Evolutionary conservation across 169 alveolate genomes (phyloP).

Genomic region (Eimeria tenella): DNA sequence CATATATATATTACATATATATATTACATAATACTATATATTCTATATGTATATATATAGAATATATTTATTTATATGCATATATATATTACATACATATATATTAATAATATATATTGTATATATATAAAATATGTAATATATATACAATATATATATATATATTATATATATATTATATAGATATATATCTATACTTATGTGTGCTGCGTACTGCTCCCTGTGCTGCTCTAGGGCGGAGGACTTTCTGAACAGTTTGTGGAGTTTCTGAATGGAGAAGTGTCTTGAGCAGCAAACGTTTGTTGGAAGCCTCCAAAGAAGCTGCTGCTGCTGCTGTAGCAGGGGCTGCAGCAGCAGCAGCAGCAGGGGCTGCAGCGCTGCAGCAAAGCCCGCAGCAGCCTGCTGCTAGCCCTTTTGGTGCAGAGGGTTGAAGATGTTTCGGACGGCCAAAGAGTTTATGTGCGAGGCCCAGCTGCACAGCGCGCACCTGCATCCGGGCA

Average conservation of each 20-base stretch:
- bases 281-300: neutral
- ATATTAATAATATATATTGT: neutral
- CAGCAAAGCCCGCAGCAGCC: neutral
- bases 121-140: no score
- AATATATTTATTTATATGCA: neutral
- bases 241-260: slow-evolving; percentile 69
- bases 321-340: neutral
- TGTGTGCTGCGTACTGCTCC: neutral
- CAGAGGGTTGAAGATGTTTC: neutral
- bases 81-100: neutral
- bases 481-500: neutral
- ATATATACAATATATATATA: no score
- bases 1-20: no score
- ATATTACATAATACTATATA: no score
- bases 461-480: slow-evolving; percentile 14
- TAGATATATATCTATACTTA: neutral
- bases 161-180: no score
- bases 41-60: no score
- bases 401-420: neutral
- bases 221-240: slow-evolving; percentile 10
- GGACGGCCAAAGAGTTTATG: neutral
- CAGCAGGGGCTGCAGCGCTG: neutral
- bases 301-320: neutral
- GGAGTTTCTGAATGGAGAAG: slow-evolving; percentile 62
- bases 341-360: neutral